Evolutionary conservation across 441 rosid genomes (phyloP).

Genomic region (Pelargonium myrrhifolium): DNA sequence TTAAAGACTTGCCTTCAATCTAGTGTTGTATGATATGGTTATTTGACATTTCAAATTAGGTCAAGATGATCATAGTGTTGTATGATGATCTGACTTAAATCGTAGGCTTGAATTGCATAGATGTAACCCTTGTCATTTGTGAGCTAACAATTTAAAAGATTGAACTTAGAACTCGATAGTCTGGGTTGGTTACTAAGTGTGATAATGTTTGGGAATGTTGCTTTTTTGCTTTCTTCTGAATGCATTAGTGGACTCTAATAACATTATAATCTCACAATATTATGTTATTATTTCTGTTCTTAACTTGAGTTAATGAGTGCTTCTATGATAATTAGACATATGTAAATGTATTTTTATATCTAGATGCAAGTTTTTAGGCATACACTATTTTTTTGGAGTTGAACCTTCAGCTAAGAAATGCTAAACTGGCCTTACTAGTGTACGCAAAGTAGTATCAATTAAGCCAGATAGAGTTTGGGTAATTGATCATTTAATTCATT

Average conservation of each 20-base stretch:
- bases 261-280: background rate
- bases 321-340: background rate
- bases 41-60: background rate
- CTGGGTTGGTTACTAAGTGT: background rate
- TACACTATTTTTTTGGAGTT: background rate
- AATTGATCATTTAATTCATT: background rate
- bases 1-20: background rate
- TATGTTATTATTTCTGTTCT: no score
- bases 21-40: background rate
- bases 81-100: background rate
- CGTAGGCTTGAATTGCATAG: background rate
- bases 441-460: background rate
- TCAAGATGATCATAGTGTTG: background rate
- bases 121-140: no score
- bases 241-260: background rate
- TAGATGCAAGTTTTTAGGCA: background rate
- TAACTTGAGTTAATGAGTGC: no score
- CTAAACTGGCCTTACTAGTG: background rate
- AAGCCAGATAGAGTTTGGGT: background rate
- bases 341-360: background rate
- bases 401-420: background rate
- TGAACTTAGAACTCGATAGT: background rate
- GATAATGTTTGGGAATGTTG: background rate
- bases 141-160: background rate
- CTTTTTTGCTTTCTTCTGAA: background rate